Conservation (phyloP, 495 filamentous ascomycete genomes). For the Lentithecium fluviatile region DNA sequence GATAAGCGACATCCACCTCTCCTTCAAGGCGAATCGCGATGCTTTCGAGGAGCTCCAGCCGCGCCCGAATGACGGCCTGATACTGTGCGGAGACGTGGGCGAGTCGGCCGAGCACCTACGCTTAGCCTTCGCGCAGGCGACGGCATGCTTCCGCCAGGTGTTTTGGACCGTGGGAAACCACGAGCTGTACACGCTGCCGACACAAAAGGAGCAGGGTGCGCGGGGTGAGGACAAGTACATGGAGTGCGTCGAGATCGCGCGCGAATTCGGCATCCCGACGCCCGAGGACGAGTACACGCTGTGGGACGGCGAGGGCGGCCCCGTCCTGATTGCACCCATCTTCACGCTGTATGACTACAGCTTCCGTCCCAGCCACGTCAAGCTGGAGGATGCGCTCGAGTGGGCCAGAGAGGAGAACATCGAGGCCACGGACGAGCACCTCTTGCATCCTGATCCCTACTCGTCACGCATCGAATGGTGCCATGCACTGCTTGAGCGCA, state of each 20-base stretch:
- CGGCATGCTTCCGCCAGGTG: constrained; percentile 40
- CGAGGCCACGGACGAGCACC: constrained; percentile 42
- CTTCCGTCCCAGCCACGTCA: constrained; percentile 42
- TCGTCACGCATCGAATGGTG: constrained; percentile 43
- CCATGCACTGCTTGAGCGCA: constrained; percentile 33
- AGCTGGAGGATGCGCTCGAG: constrained; percentile 37
- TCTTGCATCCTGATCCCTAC: constrained; percentile 43
- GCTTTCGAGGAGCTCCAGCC: constrained; percentile 38
- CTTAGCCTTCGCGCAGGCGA: constrained; percentile 40
- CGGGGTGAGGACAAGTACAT: constrained; percentile 44
- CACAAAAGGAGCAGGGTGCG: constrained; percentile 34
- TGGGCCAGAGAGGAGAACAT: constrained; percentile 45
- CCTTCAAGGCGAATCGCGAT: constrained; percentile 43
- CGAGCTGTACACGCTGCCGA: constrained; percentile 43
- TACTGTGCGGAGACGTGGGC: constrained; percentile 44
- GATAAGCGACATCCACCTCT: constrained; percentile 44
- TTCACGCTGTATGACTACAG: constrained; percentile 48
- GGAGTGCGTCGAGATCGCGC: constrained; percentile 40
- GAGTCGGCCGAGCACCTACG: constrained; percentile 41
- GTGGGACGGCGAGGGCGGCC: constrained; percentile 43
- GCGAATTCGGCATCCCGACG: constrained; percentile 41
- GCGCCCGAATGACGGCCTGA: constrained; percentile 41
- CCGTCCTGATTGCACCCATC: constrained; percentile 42
- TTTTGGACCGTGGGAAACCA: constrained; percentile 47
- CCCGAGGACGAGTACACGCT: constrained; percentile 43